Conservation (phyloP, 2,329 filamentous ascomycete species). For the Xylariaceae sp. region DNA sequence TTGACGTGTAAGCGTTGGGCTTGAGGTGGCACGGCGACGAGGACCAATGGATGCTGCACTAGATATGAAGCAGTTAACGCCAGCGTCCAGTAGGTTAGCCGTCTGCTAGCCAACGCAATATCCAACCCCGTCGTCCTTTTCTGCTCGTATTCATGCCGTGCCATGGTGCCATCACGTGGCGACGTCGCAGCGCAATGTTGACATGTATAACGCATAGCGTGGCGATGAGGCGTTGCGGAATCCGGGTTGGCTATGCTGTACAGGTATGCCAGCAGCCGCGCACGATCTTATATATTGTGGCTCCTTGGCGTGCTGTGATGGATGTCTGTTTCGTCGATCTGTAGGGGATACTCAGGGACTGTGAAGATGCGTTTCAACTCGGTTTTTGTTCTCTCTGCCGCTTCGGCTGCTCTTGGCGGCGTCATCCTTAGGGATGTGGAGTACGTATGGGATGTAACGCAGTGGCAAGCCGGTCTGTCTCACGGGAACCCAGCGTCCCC, state of each 20-base stretch:
- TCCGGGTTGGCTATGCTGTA: not conserved
- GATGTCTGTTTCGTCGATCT: not conserved
- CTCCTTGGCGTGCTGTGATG: not conserved
- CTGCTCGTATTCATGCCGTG: constrained; percentile 8
- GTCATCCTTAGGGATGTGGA: not conserved
- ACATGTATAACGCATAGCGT: not conserved
- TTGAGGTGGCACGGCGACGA: too few relatives aligned
- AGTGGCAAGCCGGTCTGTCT: constrained; percentile 17
- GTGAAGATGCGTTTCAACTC: constrained; percentile 1
- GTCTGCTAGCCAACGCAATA: not conserved
- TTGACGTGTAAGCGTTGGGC: not conserved
- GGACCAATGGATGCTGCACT: too few relatives aligned
- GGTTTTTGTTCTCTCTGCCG: not conserved
- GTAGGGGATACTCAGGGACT: too few relatives aligned
- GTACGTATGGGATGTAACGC: constrained; percentile 14
- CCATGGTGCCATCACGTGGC: constrained; percentile 3
- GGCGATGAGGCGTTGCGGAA: not conserved
- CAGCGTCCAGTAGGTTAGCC: too few relatives aligned
- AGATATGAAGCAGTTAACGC: too few relatives aligned
- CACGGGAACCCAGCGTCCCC: constrained; percentile 16
- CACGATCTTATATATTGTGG: not conserved
- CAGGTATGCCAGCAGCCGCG: not conserved
- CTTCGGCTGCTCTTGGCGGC: not conserved
- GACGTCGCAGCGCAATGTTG: not conserved
- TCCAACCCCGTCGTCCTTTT: not conserved